A percentile compares a stretch with the other conserved stretches of the same genome.
These are phyloP conservation scores for Ophiosphaerella narmari DNA, from an alignment of 2,329 filamentous ascomycete genomes.

Conservation along the genomic window DNA sequence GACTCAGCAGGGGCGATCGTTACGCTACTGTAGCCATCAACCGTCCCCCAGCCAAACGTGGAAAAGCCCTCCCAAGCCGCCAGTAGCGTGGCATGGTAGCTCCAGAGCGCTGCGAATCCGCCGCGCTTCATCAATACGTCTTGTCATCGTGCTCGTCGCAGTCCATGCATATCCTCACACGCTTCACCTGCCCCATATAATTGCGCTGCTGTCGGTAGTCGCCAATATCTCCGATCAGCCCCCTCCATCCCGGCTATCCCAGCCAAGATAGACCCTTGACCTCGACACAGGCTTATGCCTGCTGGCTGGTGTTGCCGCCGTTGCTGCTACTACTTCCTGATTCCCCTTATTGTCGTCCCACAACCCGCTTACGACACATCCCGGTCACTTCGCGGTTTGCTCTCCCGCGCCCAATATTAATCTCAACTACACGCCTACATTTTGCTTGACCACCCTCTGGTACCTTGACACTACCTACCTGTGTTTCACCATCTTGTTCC, in stretches of 20 bases:
- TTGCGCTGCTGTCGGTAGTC: slow-evolving; percentile 16
- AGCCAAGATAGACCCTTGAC: slow-evolving; percentile 26
- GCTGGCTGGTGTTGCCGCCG: slow-evolving; percentile 32
- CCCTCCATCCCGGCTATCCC: slow-evolving; percentile 12
- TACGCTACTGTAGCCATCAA: slow-evolving; percentile 34
- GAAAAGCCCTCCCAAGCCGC: slow-evolving; percentile 29
- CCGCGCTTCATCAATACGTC: slow-evolving; percentile 23
- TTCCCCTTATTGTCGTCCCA: slow-evolving; percentile 31
- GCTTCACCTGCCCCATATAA: slow-evolving; percentile 31
- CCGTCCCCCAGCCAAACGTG: slow-evolving; percentile 30
- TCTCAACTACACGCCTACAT: slow-evolving; percentile 22
- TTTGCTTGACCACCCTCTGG: slow-evolving; percentile 23
- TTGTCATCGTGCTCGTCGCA: slow-evolving; percentile 25
- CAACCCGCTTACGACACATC: slow-evolving; percentile 28
- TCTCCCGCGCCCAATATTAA: slow-evolving; percentile 25
- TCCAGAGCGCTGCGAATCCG: slow-evolving; percentile 28
- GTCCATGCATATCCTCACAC: slow-evolving; percentile 30
- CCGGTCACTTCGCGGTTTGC: slow-evolving; percentile 32
- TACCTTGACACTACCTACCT: slow-evolving; percentile 13
- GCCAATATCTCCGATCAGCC: slow-evolving; percentile 27
- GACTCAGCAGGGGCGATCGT: slow-evolving; percentile 35
- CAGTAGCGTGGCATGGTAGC: slow-evolving; percentile 37
- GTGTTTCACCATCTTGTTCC: slow-evolving; percentile 15
- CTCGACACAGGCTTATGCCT: slow-evolving; percentile 32
- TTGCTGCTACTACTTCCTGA: slow-evolving; percentile 19